Base-by-base conservation (phyloP, 1,284 basidiomycete genomes). In the Pascua sp. region DNA sequence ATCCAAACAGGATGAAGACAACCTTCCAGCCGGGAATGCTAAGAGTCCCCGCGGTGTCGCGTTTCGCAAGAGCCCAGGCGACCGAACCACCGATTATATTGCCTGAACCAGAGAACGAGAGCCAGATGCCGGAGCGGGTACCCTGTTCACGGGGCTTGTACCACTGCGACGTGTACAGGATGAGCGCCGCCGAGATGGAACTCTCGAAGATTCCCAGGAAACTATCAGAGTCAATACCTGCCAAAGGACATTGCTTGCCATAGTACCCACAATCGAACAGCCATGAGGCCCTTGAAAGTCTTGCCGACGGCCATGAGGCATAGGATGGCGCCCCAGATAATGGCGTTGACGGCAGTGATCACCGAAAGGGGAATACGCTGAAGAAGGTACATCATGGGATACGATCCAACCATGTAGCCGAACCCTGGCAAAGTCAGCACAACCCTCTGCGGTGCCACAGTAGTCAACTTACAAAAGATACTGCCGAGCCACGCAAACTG, bases 1-100 rank as follows among this genome's bases (percentile, higher is more conserved):
- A 42, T 38, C 67, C 63, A 13, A 66, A 48, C 41, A 64, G 51
- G 56, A 68, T 59, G 59, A 63, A 68, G 38, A 66, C 45, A 18
- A 62, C 47, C 36, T 60, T 48, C 61, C 61, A 68, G 1, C 60
- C 58, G 8, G 61, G 49, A 5, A 67, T 55, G 18, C 56, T 18
- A 17, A 62, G 52, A 17, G 53, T 54, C 32, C 45, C 32, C 10
- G 43, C 48, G 8, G 48, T 38, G 37, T 56, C 53, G 51, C 47
- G 59, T 13, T 49, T 46, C 42, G 51, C 49, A n/a, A 67, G 55
- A 5, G 55, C 64, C 38, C 63, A 64, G 11, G 64, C 61, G 7
- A 62, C 56, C 24, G 42, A 48, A 1, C 55, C 57, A n/a, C 66
- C 66, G 16, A 67, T 47, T 32, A 60, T 63, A 8, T 53, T 56